Evolutionary conservation across 2,329 filamentous ascomycete species (phyloP).

Genomic region (Fusarium mexicanum): DNA sequence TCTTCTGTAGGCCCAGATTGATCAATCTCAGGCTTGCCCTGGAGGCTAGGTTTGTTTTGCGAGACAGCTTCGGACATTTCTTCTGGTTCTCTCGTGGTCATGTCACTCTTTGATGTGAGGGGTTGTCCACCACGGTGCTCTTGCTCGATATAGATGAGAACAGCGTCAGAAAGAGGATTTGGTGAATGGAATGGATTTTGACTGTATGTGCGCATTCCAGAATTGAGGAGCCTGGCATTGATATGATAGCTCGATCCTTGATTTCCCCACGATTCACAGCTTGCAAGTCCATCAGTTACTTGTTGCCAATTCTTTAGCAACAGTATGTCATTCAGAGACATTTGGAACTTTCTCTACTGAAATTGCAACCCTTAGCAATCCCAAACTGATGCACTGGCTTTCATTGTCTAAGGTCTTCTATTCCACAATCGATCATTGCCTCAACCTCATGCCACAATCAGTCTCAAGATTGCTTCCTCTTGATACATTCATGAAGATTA

Average conservation of each 20-base stretch:
- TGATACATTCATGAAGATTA: neutral
- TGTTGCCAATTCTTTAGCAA: neutral
- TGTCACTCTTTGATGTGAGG: too few species aligned
- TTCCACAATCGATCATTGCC: too few species aligned
- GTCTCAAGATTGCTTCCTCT: neutral
- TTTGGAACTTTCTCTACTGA: accelerated
- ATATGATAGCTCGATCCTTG: neutral
- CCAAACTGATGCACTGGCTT: accelerated
- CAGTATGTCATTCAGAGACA: neutral
- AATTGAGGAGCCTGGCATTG: neutral
- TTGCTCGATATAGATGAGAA: too few species aligned
- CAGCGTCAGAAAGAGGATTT: too few species aligned
- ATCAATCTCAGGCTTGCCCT: too few species aligned
- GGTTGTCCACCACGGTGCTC: neutral
- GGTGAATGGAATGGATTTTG: neutral
- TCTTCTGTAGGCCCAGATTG: neutral
- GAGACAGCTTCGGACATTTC: neutral
- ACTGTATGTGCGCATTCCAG: neutral
- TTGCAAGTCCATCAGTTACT: neutral
- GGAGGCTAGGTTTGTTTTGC: too few species aligned
- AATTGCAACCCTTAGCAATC: too few species aligned
- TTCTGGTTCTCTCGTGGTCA: neutral
- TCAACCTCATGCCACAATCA: too few species aligned
- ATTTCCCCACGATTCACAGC: neutral
- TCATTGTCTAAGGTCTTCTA: too few species aligned